These are phyloP conservation scores for Pyricularia sp. DNA, from an alignment of 2,329 filamentous ascomycete genomes.

Conservation along the genomic window DNA sequence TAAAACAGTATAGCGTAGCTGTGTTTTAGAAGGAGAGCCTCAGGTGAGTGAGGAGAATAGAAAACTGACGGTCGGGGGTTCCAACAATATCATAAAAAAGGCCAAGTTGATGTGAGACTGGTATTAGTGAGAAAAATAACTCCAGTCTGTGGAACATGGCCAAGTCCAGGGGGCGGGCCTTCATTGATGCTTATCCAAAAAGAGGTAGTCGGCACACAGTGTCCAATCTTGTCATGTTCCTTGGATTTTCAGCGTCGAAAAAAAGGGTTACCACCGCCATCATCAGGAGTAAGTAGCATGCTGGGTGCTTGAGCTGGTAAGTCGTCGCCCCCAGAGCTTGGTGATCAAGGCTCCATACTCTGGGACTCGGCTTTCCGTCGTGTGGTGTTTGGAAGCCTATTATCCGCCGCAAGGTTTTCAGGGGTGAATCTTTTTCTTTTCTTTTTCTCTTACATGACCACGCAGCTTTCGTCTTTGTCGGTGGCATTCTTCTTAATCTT, in stretches of 20 bases:
- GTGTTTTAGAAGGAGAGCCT: background rate
- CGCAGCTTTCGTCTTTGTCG: conserved; percentile 42
- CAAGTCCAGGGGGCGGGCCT: background rate
- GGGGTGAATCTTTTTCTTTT: no score
- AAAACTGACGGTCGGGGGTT: background rate
- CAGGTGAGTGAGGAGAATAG: background rate
- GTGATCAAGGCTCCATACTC: background rate
- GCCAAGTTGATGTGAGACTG: background rate
- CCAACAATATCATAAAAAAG: background rate
- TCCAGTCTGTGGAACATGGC: background rate
- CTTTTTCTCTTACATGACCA: conserved; percentile 40
- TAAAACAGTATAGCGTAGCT: background rate
- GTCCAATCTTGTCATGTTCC: background rate
- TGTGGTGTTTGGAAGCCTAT: no score
- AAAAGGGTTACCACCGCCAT: background rate
- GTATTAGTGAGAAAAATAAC: background rate
- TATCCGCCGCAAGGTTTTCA: no score
- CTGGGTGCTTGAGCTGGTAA: background rate
- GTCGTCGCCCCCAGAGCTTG: background rate
- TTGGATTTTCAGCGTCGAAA: background rate
- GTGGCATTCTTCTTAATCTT: conserved; percentile 39
- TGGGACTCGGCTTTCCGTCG: background rate
- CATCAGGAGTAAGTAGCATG: background rate
- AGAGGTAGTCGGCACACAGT: background rate
- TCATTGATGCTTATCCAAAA: background rate